Percentiles rank a stretch among this genome's conserved stretches.
These are phyloP conservation scores for Suillus subaureus DNA, from an alignment of 768 basidiomycete species.

Conservation along the genomic window DNA sequence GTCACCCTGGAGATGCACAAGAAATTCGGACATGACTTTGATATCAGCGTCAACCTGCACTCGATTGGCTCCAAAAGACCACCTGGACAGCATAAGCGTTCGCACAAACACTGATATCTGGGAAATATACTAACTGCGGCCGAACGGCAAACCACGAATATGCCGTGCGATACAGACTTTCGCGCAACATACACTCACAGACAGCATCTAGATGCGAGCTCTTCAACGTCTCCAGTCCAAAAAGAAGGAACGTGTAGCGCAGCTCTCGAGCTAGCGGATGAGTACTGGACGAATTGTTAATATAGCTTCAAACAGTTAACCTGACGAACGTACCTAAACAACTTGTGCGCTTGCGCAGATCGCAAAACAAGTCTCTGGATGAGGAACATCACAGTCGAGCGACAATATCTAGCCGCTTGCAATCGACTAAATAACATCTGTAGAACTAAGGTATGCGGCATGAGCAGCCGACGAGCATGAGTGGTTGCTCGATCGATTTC, in stretches of 20 bases:
- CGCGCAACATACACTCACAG: constrained; percentile 76
- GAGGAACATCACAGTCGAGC: constrained; percentile 81
- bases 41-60: constrained; percentile 89
- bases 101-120: background rate
- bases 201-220: constrained; percentile 84
- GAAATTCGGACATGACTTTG: constrained; percentile 83
- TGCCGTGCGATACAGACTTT: constrained; percentile 75
- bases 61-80: constrained; percentile 95
- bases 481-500: constrained; percentile 72
- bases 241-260: constrained; percentile 87
- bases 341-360: constrained; percentile 68
- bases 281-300: constrained; percentile 53
- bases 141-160: constrained; percentile 92
- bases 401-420: constrained; percentile 90
- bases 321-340: constrained; percentile 62
- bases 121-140: constrained; percentile 72
- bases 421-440: constrained; percentile 90
- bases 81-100: constrained; percentile 49
- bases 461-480: constrained; percentile 73
- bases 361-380: constrained; percentile 83
- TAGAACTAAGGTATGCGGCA: constrained; percentile 82
- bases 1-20: constrained; percentile 77
- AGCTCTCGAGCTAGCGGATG: constrained; percentile 91
- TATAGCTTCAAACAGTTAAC: background rate
- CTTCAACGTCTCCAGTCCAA: constrained; percentile 90